Conservation (phyloP, 306 rosid species). For the Neltuma alba region DNA sequence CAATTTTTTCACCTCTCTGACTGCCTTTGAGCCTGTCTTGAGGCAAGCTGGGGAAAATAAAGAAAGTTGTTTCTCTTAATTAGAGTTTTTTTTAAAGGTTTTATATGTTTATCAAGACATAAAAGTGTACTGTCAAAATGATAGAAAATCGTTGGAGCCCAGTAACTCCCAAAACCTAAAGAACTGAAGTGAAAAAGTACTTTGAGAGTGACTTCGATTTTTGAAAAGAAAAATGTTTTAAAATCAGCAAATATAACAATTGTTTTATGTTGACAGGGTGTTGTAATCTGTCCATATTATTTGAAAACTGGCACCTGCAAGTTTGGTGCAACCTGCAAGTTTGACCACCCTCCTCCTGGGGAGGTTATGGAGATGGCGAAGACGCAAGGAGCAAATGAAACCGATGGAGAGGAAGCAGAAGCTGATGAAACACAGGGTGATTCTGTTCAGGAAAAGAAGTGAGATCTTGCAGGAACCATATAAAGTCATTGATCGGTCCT, state of each 20-base stretch:
- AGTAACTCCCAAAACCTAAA: background rate
- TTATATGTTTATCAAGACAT: background rate
- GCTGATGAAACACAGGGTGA: slow-evolving; percentile 32
- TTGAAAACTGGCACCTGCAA: slow-evolving; percentile 93
- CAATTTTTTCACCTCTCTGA: background rate
- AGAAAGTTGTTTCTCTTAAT: background rate
- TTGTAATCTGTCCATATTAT: slow-evolving; percentile 80
- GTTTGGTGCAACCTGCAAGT: slow-evolving; percentile 87
- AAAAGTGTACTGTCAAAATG: background rate
- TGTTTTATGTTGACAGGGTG: slow-evolving; percentile 60
- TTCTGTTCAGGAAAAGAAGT: slow-evolving; percentile 28
- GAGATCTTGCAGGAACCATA: slow-evolving; percentile 26
- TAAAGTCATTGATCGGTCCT: background rate
- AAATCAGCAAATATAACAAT: background rate
- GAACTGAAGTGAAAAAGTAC: background rate
- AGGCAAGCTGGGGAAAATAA: background rate
- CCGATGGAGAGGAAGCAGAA: slow-evolving; percentile 42
- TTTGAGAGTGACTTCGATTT: slow-evolving; percentile 8
- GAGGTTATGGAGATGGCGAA: slow-evolving; percentile 80
- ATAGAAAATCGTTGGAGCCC: background rate
- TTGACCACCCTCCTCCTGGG: slow-evolving; percentile 97
- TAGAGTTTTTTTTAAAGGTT: background rate
- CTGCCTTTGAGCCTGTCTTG: background rate
- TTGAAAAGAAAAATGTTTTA: background rate
- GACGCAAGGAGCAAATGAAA: slow-evolving; percentile 51